phyloP scores from a whole-genome alignment of 768 basidiomycete genomes.

The Solioccasus polychromus region DNA sequence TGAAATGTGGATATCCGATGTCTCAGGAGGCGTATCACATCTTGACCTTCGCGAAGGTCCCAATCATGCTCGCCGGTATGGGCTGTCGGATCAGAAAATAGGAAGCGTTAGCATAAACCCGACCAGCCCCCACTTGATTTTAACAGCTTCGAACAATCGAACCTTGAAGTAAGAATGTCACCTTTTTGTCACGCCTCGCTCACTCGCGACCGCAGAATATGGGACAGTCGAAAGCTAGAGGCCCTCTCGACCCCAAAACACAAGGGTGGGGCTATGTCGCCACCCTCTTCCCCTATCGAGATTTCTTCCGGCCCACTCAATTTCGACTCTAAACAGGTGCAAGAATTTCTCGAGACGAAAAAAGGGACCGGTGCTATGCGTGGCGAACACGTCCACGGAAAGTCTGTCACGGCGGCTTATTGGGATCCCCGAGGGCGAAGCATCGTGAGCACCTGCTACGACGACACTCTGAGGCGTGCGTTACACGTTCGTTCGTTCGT shows the following conservation, averaged over 20 bases:
- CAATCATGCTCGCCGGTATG: conserved; percentile 57
- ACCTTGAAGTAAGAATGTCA: conserved; percentile 50
- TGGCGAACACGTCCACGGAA: conserved; percentile 65
- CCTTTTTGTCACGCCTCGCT: neutral
- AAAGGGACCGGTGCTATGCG: conserved; percentile 55
- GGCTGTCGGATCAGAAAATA: conserved; percentile 68
- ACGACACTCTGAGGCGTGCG: conserved; percentile 71
- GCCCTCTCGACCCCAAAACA: conserved; percentile 33
- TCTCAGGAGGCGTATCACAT: conserved; percentile 66
- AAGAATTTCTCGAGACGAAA: conserved; percentile 48
- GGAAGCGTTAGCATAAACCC: conserved; percentile 82
- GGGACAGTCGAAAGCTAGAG: conserved; percentile 72
- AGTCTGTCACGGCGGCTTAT: conserved; percentile 79
- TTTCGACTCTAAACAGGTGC: conserved; percentile 42
- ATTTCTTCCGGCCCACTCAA: conserved; percentile 21
- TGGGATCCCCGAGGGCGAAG: conserved; percentile 81
- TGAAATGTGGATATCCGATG: conserved; percentile 86
- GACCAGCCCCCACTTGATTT: conserved; percentile 55
- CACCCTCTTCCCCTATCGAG: conserved; percentile 23
- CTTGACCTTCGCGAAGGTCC: conserved; percentile 67
- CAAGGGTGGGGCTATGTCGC: conserved; percentile 18
- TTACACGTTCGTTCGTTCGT: conserved; percentile 5
- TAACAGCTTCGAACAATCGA: conserved; percentile 77
- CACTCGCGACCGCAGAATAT: conserved; percentile 48
- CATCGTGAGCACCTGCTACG: conserved; percentile 84